phyloP scores from a whole-genome alignment of 2,329 filamentous ascomycete species.

The Colletotrichum sp. region DNA sequence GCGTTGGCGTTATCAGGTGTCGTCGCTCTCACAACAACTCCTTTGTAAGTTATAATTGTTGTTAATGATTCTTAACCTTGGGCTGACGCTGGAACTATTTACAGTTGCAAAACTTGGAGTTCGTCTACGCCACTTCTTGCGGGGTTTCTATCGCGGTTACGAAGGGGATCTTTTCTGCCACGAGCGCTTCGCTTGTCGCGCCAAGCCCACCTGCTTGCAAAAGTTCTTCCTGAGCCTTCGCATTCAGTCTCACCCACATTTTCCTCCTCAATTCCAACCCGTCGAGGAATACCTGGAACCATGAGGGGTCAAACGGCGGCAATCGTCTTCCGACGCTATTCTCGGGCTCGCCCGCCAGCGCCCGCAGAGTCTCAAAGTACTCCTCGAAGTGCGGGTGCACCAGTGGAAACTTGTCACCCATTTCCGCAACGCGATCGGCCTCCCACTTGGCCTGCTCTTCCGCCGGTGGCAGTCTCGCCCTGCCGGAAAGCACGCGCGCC shows the following conservation, averaged over 20 bases:
- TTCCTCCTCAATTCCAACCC: constrained; percentile 60
- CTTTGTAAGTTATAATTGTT: neutral
- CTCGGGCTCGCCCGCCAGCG: constrained; percentile 51
- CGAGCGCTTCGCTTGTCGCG: neutral
- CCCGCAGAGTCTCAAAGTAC: constrained; percentile 65
- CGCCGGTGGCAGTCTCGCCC: constrained; percentile 52
- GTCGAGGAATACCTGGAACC: constrained; percentile 55
- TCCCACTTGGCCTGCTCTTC: constrained; percentile 63
- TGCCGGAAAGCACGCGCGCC: constrained; percentile 62
- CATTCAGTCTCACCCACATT: constrained; percentile 63
- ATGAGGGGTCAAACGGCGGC: constrained; percentile 49
- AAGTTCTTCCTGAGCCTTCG: neutral
- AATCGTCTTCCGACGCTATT: constrained; percentile 47
- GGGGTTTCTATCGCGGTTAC: neutral
- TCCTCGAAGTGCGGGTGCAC: constrained; percentile 67
- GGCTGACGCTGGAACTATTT: neutral
- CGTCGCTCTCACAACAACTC: neutral
- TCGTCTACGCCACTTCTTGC: neutral
- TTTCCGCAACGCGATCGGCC: constrained; percentile 52
- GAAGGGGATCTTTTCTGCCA: neutral
- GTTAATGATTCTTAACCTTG: neutral
- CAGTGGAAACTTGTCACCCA: constrained; percentile 64
- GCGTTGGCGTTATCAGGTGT: neutral
- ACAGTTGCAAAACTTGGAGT: neutral
- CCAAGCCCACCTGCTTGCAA: neutral